Evolutionary conservation across 345 rosid genomes (phyloP).

Genomic region (Gynandropsis gynandra): DNA sequence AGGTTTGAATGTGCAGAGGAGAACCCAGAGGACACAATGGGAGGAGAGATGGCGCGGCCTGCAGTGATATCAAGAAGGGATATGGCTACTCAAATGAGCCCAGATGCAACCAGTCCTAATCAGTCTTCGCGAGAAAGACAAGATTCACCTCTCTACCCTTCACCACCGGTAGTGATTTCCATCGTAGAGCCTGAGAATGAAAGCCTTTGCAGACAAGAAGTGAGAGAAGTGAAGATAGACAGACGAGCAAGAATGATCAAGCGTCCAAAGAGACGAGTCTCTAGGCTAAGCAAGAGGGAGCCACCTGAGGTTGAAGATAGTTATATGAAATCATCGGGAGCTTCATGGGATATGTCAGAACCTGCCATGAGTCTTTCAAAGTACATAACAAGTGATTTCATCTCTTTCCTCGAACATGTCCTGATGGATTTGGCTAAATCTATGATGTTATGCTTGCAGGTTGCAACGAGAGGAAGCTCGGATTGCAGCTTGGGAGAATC

Average conservation of each 20-base stretch:
- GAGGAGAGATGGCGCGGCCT: conserved; percentile 30
- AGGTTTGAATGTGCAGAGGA: conserved; percentile 42
- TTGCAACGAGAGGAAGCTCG: conserved; percentile 80
- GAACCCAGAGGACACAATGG: conserved; percentile 35
- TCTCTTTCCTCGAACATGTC: neutral
- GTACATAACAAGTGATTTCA: conserved; percentile 27
- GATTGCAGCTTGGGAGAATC: conserved; percentile 92
- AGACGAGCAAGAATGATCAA: conserved; percentile 50
- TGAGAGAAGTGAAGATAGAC: conserved; percentile 74
- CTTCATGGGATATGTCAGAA: conserved; percentile 56
- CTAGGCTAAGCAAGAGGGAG: conserved; percentile 36
- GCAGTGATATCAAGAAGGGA: conserved; percentile 61
- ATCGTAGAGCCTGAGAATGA: conserved; percentile 30
- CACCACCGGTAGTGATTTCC: conserved; percentile 38
- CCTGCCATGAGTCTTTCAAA: conserved; percentile 51
- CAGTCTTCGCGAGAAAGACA: conserved; percentile 39
- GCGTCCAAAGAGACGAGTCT: conserved; percentile 39
- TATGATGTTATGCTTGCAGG: conserved; percentile 33
- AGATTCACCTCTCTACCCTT: conserved; percentile 23
- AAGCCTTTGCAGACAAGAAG: conserved; percentile 39
- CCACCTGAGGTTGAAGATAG: conserved; percentile 37
- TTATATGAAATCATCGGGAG: conserved; percentile 24
- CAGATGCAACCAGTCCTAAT: conserved; percentile 34
- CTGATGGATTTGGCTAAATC: neutral
- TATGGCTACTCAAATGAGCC: conserved; percentile 94